Base-by-base conservation (phyloP, 2,329 filamentous ascomycete genomes). In the Didymella keratinophila region DNA sequence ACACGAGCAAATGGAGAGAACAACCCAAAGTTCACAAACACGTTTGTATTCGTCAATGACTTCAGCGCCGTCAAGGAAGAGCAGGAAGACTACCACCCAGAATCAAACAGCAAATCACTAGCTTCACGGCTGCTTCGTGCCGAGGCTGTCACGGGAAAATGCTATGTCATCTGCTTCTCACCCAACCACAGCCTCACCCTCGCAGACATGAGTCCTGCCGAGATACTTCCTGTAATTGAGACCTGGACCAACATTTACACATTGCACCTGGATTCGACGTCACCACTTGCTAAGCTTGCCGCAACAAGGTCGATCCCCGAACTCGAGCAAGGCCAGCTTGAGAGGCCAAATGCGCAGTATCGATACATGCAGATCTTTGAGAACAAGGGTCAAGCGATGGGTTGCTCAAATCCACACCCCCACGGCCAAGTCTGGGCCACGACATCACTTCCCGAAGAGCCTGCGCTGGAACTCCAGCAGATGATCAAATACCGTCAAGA, bases 321-420 rank as follows among this genome's bases (percentile, higher is more conserved):
- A 9, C 75, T 80, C 36, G 78, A 79, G 21, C 77, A 81, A 10
- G 77, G 80, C 12, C 75, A 79, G 47, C 62, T 76, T 10, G 73
- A 79, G 8, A 78, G 80, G 27, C 89, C 92, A 4, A 87, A 84
- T 50, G 85, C 90, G 52, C 92, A 96, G 78, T 92, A 96, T 70
- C 87, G 90, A 52, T 98, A 96, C 80, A 97, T 99, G 93, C 95
- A 99, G 76, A 98, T 99, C 64, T 99, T 99, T 63, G 95, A 99
- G 80, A 99, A 99, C 82, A 99, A 99, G 80, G 95, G 95, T 50
- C 88, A 91, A 1, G 92, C 94, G 11, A 99, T 99, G 95, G 95
- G 95, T 50, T 99, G 95, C 82, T 98, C 94, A 1, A 99, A 99
- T 76, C 95, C 95, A 0, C 95, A 99, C 76, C 95, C 95, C 0